Percentiles rank a stretch among this genome's conserved stretches.
phyloP scores from a whole-genome alignment of 2,329 filamentous ascomycete species.

The Penicillium expansum region DNA sequence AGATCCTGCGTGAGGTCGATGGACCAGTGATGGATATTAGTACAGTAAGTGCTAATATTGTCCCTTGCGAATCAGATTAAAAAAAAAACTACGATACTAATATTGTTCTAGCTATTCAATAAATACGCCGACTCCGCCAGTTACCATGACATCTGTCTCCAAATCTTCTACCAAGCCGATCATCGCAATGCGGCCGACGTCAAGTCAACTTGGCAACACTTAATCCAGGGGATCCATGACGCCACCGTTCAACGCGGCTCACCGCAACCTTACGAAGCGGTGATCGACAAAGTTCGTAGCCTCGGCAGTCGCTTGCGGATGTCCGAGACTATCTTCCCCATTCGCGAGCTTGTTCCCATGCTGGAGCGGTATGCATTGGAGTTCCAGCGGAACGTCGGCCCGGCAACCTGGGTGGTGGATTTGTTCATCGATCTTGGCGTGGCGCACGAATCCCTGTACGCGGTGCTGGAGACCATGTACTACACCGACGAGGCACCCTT shows the following conservation, averaged over 20 bases:
- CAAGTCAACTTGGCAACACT: constrained; percentile 74
- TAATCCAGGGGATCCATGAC: constrained; percentile 70
- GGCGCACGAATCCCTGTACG: constrained; percentile 59
- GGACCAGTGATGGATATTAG: constrained; percentile 75
- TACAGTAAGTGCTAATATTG: constrained; percentile 57
- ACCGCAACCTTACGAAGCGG: constrained; percentile 48
- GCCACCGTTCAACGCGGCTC: constrained; percentile 47
- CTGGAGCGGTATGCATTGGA: constrained; percentile 55
- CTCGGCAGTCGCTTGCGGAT: constrained; percentile 56
- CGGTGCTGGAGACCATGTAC: constrained; percentile 64
- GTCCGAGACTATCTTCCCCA: constrained; percentile 56
- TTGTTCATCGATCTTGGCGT: constrained; percentile 63
- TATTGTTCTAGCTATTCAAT: constrained; percentile 71
- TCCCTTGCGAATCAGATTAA: too few species aligned
- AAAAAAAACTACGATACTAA: constrained; percentile 11
- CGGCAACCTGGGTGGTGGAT: constrained; percentile 61
- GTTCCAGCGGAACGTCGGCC: constrained; percentile 47
- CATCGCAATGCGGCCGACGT: constrained; percentile 87
- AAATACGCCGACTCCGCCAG: constrained; percentile 83
- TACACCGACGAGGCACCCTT: constrained; percentile 67
- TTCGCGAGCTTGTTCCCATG: constrained; percentile 54
- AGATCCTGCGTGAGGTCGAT: constrained; percentile 68
- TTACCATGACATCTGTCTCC: constrained; percentile 89
- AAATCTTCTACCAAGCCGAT: constrained; percentile 89
- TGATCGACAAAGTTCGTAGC: constrained; percentile 54